A percentile compares a stretch with the other conserved stretches of the same genome.
Conservation (phyloP, 495 filamentous ascomycete species). For the Lindgomyces ingoldianus region DNA sequence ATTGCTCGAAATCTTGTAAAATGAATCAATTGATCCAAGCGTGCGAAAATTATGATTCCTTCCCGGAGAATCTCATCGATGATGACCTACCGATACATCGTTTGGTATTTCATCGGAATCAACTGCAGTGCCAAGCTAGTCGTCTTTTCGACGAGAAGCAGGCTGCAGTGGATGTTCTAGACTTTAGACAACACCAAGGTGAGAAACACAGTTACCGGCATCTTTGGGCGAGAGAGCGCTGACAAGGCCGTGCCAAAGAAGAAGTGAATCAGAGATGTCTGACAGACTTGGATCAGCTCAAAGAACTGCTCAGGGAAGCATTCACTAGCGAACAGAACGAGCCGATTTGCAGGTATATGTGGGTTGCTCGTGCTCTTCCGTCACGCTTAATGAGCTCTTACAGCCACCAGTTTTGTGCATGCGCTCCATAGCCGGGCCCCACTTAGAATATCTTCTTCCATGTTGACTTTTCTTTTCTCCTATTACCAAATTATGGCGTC, state of each 20-base stretch:
- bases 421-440: conserved; percentile 18
- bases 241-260: background rate
- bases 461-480: conserved; percentile 46
- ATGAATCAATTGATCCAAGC: conserved; percentile 1
- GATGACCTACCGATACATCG: conserved; percentile 1
- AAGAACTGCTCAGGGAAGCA: conserved; percentile 12
- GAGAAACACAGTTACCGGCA: background rate
- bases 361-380: background rate
- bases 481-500: conserved; percentile 50
- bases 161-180: conserved; percentile 26
- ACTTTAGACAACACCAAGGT: background rate
- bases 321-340: conserved; percentile 6
- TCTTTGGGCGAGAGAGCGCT: background rate
- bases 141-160: conserved; percentile 16
- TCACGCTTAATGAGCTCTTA: background rate
- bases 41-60: background rate
- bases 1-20: background rate
- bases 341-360: conserved; percentile 26
- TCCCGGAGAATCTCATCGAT: conserved; percentile 13
- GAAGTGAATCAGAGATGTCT: conserved; percentile 1
- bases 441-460: conserved; percentile 30
- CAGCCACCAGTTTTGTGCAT: conserved; percentile 18
- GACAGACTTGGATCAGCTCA: conserved; percentile 5
- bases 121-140: background rate
- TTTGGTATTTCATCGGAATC: conserved; percentile 5